Percentiles rank a stretch among this genome's conserved stretches.
Conservation (phyloP, 2,329 filamentous ascomycete species). For the Apiospora marii region DNA sequence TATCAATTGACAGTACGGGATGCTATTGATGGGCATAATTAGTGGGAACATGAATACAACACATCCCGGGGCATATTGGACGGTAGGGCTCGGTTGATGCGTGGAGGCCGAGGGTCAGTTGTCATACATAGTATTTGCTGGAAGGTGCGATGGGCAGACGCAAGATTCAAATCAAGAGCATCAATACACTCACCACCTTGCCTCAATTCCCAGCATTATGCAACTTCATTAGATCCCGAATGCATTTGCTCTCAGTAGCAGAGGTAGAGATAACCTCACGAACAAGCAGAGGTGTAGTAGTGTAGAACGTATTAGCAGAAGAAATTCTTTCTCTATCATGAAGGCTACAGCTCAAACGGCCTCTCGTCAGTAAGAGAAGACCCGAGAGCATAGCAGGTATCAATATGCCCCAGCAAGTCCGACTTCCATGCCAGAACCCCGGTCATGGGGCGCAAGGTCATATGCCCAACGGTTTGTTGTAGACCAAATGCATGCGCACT, state of each 20-base stretch:
- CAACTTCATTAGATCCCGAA: neutral
- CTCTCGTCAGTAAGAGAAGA: neutral
- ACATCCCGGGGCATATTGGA: too few relatives aligned
- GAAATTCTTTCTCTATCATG: conserved; percentile 18
- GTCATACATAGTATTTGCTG: neutral
- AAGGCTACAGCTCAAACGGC: conserved; percentile 16
- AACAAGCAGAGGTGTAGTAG: neutral
- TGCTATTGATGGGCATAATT: too few relatives aligned
- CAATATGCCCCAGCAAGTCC: conserved; percentile 11
- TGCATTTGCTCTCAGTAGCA: neutral
- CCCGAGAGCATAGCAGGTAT: conserved; percentile 13
- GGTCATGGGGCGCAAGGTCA: neutral
- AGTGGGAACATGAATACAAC: too few relatives aligned
- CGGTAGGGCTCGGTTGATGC: too few relatives aligned
- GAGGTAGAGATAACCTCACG: neutral
- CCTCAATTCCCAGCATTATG: neutral
- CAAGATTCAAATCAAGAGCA: neutral
- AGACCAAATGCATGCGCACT: conserved; percentile 16
- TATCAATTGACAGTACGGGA: too few relatives aligned
- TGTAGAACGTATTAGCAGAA: conserved; percentile 11
- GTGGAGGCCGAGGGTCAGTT: neutral
- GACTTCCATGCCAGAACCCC: conserved; percentile 13
- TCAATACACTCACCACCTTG: neutral
- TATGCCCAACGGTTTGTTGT: conserved; percentile 17
- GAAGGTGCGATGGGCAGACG: neutral